These are phyloP conservation scores for Plenodomus tracheiphilus DNA, from an alignment of 2,329 filamentous ascomycete species.

Conservation along the genomic window DNA sequence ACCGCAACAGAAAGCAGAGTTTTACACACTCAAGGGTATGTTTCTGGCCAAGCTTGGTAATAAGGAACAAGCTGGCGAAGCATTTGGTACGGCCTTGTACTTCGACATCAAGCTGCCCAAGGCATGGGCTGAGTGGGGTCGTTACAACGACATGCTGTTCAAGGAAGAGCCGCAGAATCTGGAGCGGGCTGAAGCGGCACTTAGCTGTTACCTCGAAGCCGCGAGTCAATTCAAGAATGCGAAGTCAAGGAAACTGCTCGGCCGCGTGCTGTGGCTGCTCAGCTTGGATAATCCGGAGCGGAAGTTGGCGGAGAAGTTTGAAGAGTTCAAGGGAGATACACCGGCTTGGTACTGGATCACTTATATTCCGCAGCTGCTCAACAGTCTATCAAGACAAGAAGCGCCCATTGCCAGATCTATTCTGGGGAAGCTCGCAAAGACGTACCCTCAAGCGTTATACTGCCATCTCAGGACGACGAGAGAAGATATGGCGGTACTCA, in stretches of 20 bases:
- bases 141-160: slow-evolving; percentile 96
- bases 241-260: slow-evolving; percentile 91
- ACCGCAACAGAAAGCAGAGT: slow-evolving; percentile 93
- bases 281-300: slow-evolving; percentile 90
- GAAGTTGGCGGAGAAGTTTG: slow-evolving; percentile 81
- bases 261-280: slow-evolving; percentile 91
- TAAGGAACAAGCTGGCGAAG: slow-evolving; percentile 87
- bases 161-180: slow-evolving; percentile 85
- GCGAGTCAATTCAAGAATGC: slow-evolving; percentile 96
- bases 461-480: slow-evolving; percentile 91
- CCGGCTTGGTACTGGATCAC: slow-evolving; percentile 99
- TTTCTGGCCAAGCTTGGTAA: slow-evolving; percentile 93
- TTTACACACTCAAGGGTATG: slow-evolving; percentile 99
- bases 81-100: slow-evolving; percentile 92
- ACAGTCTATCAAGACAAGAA: slow-evolving; percentile 88
- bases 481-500: slow-evolving; percentile 91
- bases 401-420: slow-evolving; percentile 84
- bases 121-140: slow-evolving; percentile 98
- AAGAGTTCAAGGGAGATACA: slow-evolving; percentile 95
- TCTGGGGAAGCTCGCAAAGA: slow-evolving; percentile 89
- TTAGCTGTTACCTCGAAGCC: slow-evolving; percentile 95
- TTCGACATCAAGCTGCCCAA: slow-evolving; percentile 96
- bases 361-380: slow-evolving; percentile 94
- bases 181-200: slow-evolving; percentile 82
- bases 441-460: slow-evolving; percentile 91